Evolutionary conservation across 139 green algal genomes (phyloP).

Genomic region (Chlamydomonas sp.): DNA sequence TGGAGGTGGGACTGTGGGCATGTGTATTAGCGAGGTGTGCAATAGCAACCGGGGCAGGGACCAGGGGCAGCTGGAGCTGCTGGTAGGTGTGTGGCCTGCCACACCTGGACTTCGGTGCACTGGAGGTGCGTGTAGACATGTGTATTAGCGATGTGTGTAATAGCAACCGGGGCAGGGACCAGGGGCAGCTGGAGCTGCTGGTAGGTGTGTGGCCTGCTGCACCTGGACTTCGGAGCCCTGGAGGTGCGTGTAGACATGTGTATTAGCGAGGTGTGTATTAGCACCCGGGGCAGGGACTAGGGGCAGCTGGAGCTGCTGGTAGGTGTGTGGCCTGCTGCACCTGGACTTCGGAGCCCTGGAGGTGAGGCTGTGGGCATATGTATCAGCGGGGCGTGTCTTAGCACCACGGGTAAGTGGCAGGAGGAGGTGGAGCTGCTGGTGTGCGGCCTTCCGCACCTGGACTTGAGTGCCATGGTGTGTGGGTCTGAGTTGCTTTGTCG

Average conservation of each 20-base stretch:
- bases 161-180: background rate
- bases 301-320: background rate
- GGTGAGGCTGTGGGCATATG: background rate
- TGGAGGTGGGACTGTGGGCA: background rate
- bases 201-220: constrained; percentile 23
- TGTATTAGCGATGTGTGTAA: too few relatives aligned
- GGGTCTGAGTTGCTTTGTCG: too few relatives aligned
- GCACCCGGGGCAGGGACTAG: too few relatives aligned
- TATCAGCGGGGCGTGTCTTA: background rate
- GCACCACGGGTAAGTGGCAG: too few relatives aligned
- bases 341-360: too few relatives aligned
- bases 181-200: constrained; percentile 29
- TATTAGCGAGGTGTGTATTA: background rate
- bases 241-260: background rate
- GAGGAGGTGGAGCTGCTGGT: background rate
- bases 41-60: too few relatives aligned
- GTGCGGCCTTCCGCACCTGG: background rate
- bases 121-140: too few relatives aligned
- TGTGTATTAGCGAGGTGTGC: too few relatives aligned
- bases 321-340: background rate
- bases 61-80: too few relatives aligned
- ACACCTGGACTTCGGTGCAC: too few relatives aligned
- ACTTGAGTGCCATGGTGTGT: too few relatives aligned
- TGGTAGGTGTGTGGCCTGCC: too few relatives aligned
- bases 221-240: constrained; percentile 34